phyloP scores from a whole-genome alignment of 495 filamentous ascomycete species.

The Penicillium chermesinum region DNA sequence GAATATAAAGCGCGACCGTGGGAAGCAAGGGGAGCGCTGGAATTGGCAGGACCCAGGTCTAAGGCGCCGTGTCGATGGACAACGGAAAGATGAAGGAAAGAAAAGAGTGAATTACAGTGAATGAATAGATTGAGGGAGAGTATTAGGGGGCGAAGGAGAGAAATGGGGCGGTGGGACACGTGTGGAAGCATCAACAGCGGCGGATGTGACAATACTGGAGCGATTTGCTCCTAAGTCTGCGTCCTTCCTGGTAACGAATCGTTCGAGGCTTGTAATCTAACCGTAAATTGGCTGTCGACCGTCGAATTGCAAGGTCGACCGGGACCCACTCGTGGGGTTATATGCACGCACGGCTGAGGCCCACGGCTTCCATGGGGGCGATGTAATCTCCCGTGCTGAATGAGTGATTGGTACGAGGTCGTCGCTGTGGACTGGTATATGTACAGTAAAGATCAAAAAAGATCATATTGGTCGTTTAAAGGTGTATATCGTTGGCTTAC shows the following conservation, averaged over 20 bases:
- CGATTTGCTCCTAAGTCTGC: neutral
- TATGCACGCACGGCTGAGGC: neutral
- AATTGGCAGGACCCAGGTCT: constrained; percentile 31
- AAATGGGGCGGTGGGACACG: constrained; percentile 22
- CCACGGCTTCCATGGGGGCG: neutral
- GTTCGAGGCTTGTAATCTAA: neutral
- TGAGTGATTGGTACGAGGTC: too few species aligned
- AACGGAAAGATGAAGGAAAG: constrained; percentile 20
- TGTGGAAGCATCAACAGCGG: constrained; percentile 14
- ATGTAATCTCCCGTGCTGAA: too few species aligned
- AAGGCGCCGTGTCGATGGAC: constrained; percentile 28
- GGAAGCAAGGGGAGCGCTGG: constrained; percentile 31
- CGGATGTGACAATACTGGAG: neutral
- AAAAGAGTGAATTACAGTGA: constrained; percentile 26
- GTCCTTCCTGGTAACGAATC: neutral
- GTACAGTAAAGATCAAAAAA: too few species aligned
- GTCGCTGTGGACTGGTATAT: too few species aligned
- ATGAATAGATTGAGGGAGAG: constrained; percentile 11
- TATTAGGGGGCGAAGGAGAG: constrained; percentile 11
- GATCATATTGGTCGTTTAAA: too few species aligned
- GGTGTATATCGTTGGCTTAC: too few species aligned
- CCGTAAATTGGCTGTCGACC: constrained; percentile 12
- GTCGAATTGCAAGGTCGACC: neutral
- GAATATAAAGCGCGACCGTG: constrained; percentile 29
- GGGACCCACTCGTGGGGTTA: neutral